Conservation (phyloP, 495 filamentous ascomycete species). For the Penicillium ucsense region DNA sequence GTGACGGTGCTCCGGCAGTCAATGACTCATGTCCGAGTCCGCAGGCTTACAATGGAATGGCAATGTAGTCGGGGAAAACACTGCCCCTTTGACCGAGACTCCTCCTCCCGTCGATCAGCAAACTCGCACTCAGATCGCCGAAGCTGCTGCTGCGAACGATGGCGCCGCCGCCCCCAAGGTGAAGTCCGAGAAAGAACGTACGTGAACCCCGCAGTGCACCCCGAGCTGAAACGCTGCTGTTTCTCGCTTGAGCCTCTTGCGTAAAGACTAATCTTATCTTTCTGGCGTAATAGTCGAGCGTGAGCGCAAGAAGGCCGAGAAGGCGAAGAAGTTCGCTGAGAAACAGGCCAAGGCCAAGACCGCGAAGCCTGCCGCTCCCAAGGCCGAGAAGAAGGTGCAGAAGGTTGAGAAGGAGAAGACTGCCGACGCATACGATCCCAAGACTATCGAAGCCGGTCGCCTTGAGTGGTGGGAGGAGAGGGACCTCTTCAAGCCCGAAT, state of each 20-base stretch:
- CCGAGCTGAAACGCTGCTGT: neutral
- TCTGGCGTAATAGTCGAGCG: conserved; percentile 33
- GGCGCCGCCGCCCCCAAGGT: conserved; percentile 39
- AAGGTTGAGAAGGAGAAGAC: conserved; percentile 46
- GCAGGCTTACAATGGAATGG: conserved; percentile 3
- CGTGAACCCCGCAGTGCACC: conserved; percentile 8
- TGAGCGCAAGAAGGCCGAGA: conserved; percentile 51
- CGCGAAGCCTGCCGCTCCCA: conserved; percentile 33
- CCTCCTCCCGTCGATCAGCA: conserved; percentile 41
- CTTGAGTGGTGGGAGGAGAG: conserved; percentile 53
- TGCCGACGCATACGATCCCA: conserved; percentile 47
- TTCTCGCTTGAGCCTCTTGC: neutral
- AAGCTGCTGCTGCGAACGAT: conserved; percentile 34
- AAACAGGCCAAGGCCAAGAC: conserved; percentile 44
- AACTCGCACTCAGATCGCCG: conserved; percentile 35
- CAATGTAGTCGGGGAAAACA: conserved; percentile 40
- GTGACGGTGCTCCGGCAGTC: conserved; percentile 7
- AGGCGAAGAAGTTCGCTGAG: conserved; percentile 49
- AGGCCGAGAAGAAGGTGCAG: conserved; percentile 42
- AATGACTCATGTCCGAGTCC: conserved; percentile 11
- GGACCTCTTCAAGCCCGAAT: conserved; percentile 66
- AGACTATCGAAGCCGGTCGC: conserved; percentile 45
- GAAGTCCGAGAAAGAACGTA: conserved; percentile 52
- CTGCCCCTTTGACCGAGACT: conserved; percentile 37
- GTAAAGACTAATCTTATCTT: conserved; percentile 10